Percentiles rank a stretch among this genome's conserved stretches.
Evolutionary conservation across 345 rosid species (phyloP).

Genomic region (Fremontodendron californicum): DNA sequence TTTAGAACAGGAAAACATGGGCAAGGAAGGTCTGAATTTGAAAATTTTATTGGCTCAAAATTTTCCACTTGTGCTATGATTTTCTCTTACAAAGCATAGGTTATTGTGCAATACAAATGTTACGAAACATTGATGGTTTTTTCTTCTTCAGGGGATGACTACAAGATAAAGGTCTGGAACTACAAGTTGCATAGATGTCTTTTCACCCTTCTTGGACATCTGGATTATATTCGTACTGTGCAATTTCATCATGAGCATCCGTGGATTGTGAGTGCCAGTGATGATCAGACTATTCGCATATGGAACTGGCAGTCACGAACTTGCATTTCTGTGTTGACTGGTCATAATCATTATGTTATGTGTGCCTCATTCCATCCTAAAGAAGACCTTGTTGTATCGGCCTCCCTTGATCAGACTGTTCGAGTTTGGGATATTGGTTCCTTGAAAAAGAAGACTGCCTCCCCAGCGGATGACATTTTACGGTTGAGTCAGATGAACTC

Average conservation of each 20-base stretch:
- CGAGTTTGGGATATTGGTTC: slow-evolving; percentile 98
- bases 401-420: slow-evolving; percentile 93
- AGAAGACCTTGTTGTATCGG: slow-evolving; percentile 97
- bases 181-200: slow-evolving; percentile 86
- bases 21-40: not conserved
- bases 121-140: slow-evolving; percentile 10
- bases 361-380: slow-evolving; percentile 96
- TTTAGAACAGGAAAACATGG: not conserved
- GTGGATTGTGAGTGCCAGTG: slow-evolving; percentile 99
- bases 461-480: slow-evolving; percentile 89
- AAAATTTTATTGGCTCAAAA: not conserved
- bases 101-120: not conserved
- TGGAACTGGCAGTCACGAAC: slow-evolving; percentile 99
- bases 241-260: slow-evolving; percentile 97
- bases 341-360: slow-evolving; percentile 98
- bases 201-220: slow-evolving; percentile 94
- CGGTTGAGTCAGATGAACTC: slow-evolving; percentile 89
- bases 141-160: slow-evolving; percentile 75
- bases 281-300: slow-evolving; percentile 94
- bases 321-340: slow-evolving; percentile 90
- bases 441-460: slow-evolving; percentile 76
- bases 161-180: slow-evolving; percentile 98
- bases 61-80: not conserved
- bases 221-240: slow-evolving; percentile 93
- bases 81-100: not conserved